Conservation (phyloP, 345 rosid species). For the Syzygium aromaticum region DNA sequence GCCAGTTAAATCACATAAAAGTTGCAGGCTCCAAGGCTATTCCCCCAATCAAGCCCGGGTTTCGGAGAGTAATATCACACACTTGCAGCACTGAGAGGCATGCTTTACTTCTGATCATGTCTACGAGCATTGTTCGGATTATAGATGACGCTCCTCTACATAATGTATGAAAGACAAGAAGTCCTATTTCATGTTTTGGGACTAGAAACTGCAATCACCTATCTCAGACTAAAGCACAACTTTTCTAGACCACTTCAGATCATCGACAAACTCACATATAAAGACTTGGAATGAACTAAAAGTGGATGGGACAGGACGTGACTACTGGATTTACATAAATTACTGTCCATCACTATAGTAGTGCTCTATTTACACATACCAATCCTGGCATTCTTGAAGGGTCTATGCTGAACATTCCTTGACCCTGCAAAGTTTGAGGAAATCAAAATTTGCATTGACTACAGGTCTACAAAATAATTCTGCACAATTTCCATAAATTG, state of each 20-base stretch:
- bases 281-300: neutral
- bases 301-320: neutral
- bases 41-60: neutral
- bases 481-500: neutral
- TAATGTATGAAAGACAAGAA: neutral
- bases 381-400: slow-evolving; percentile 67
- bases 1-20: neutral
- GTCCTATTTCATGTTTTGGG: neutral
- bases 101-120: neutral
- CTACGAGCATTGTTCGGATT: neutral
- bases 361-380: slow-evolving; percentile 33
- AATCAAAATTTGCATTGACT: neutral
- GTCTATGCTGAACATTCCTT: slow-evolving; percentile 32
- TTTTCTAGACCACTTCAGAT: neutral
- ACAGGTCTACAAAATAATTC: neutral
- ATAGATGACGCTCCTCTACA: neutral
- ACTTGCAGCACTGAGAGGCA: neutral
- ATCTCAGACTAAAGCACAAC: neutral
- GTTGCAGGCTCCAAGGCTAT: neutral
- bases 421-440: slow-evolving; percentile 29
- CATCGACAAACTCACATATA: neutral
- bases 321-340: neutral
- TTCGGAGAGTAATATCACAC: neutral
- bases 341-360: neutral
- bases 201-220: neutral